Evolutionary conservation across 371 early-diverging fungal genomes (phyloP), one percentile per base, ranked within the genome.

Genomic region (Apophysomyces trapeziformis): DNA sequence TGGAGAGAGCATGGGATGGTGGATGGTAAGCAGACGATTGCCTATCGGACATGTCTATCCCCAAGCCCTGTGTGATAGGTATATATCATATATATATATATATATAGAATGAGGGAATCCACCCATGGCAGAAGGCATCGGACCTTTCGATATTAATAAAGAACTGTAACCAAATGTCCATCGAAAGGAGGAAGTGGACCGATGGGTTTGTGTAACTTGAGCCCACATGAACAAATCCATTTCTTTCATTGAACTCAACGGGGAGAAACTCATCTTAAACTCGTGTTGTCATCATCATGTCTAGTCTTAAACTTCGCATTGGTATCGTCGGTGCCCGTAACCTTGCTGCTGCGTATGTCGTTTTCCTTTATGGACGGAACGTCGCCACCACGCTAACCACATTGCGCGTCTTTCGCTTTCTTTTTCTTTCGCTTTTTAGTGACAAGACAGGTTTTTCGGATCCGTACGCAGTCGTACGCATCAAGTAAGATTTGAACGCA

Each of bases 381-480:
- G 32, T 26, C 47, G 16, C n/a, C n/a, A 7, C 18, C 18, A 7
- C 14, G 47, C 13, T 18, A n/a, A 47, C 1, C 1, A 11, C 5
- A 7, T 21, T 47, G 47, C 47, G 47, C 18, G 47, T 47, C 18
- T 47, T 47, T 18, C 32, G 32, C 32, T 26, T 26, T 26, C 2
- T 26, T 26, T 2, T 2, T 21, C 4, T 41, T 41, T 41, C 1
- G 13, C 13, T 47, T 14, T 18, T 16, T 68, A 78, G 78, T 64
- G 87, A 87, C 61, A 77, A 87, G 69, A 79, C 85, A 7, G 90
- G 90, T 2, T 82, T 80, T 36, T 86, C 87, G 5, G 89, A 90
- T 70, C 89, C 90, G 13, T 91, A 87, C 68, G 87, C 83, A 37
- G 78, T 81, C 1, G 50, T 81, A 16, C 69, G 76, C 62, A 72